Evolutionary conservation across 1,284 basidiomycete genomes (phyloP).

Genomic region (Entoloma clypeatum): DNA sequence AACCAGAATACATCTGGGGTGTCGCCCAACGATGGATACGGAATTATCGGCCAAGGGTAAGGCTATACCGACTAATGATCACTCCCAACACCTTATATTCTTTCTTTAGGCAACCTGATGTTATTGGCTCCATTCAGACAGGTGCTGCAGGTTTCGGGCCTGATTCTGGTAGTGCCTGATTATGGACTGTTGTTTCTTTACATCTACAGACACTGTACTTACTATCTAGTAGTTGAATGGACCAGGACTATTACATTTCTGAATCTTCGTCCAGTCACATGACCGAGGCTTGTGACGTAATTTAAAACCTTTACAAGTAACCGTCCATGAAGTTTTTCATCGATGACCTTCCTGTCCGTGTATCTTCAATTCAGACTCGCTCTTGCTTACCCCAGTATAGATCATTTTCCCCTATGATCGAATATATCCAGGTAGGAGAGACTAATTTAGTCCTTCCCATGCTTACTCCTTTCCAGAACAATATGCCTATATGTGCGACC

Average conservation of each 20-base stretch:
- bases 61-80: slow-evolving; percentile 13
- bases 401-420: slow-evolving; percentile 92
- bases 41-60: slow-evolving; percentile 35
- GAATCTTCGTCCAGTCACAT: slow-evolving; percentile 2
- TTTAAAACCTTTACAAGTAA: slow-evolving; percentile 4
- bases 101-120: slow-evolving; percentile 18
- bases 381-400: slow-evolving; percentile 35
- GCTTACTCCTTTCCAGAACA: slow-evolving; percentile 60
- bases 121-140: slow-evolving; percentile 20
- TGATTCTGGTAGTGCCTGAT: slow-evolving; percentile 11
- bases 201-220: too few species aligned
- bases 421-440: slow-evolving; percentile 70
- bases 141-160: slow-evolving; percentile 21
- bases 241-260: too few species aligned
- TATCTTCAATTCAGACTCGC: slow-evolving; percentile 8
- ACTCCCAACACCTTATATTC: slow-evolving; percentile 1
- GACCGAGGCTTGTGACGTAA: background rate
- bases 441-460: slow-evolving; percentile 10
- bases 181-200: too few species aligned
- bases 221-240: too few species aligned
- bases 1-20: slow-evolving; percentile 35
- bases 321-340: slow-evolving; percentile 89
- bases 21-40: slow-evolving; percentile 67
- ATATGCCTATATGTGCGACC: slow-evolving; percentile 99
- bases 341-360: slow-evolving; percentile 82